These are phyloP conservation scores for Jatropha podagrica DNA, from an alignment of 441 rosid species.

Conservation along the genomic window DNA sequence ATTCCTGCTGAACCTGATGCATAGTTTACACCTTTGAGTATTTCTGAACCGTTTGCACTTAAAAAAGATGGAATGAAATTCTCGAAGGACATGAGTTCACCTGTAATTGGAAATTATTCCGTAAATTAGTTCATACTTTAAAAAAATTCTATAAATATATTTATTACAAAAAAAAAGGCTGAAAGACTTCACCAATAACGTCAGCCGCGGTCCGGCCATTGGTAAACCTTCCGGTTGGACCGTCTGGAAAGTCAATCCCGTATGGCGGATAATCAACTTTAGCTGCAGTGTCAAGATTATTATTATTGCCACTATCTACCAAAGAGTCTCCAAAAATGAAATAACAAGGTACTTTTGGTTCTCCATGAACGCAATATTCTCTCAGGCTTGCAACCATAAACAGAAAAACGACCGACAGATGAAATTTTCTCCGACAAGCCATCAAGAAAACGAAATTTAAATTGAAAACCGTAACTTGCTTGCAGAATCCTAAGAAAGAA, in stretches of 20 bases:
- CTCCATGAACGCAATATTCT: constrained; percentile 1
- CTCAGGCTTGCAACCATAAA: background rate
- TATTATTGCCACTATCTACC: constrained; percentile 41
- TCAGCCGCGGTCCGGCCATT: constrained; percentile 37
- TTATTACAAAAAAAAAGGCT: too few species aligned
- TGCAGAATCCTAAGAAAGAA: background rate
- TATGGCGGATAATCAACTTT: constrained; percentile 36
- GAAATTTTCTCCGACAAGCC: background rate
- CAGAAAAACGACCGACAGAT: background rate
- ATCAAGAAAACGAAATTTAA: background rate
- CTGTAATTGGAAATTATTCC: constrained; percentile 29
- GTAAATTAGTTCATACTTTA: background rate
- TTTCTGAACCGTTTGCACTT: constrained; percentile 28
- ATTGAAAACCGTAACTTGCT: background rate
- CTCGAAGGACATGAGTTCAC: constrained; percentile 52
- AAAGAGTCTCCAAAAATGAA: constrained; percentile 50
- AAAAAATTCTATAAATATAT: too few species aligned
- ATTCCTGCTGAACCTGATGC: constrained; percentile 74
- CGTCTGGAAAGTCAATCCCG: constrained; percentile 35
- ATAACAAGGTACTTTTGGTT: constrained; percentile 37
- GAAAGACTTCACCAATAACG: constrained; percentile 22
- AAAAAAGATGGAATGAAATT: constrained; percentile 46
- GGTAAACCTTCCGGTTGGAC: constrained; percentile 39
- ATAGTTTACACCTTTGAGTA: constrained; percentile 62
- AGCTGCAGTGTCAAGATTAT: constrained; percentile 26